Conservation (phyloP, 257 asterid genomes). For the Forsythia viridissima region DNA sequence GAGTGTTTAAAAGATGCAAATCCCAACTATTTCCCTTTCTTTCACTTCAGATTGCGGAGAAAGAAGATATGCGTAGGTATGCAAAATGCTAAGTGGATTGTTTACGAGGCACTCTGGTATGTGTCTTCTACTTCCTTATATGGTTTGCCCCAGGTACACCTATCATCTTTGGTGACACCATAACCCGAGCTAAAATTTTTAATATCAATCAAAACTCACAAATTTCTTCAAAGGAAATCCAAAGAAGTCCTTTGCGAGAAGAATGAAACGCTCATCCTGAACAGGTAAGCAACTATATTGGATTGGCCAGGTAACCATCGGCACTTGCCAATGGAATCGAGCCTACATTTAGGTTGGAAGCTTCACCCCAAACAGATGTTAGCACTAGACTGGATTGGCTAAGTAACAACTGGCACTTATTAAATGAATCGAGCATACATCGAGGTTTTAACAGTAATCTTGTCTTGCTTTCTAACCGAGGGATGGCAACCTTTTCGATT, state of each 20-base stretch:
- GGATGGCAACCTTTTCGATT: background rate
- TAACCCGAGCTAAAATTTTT: background rate
- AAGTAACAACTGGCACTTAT: background rate
- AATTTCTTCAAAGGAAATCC: background rate
- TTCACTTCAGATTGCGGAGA: slow-evolving; percentile 71
- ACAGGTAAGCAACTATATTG: background rate
- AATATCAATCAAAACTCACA: background rate
- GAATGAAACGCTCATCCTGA: background rate
- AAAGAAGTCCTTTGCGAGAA: background rate
- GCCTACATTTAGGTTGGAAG: background rate
- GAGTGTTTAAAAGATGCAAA: slow-evolving; percentile 30
- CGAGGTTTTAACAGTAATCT: background rate
- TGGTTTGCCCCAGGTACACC: slow-evolving; percentile 9
- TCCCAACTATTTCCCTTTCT: slow-evolving; percentile 53
- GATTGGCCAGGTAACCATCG: background rate
- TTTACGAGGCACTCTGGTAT: slow-evolving; percentile 61
- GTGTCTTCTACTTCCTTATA: slow-evolving; percentile 51
- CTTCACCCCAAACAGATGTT: background rate
- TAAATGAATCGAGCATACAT: background rate
- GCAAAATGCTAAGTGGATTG: slow-evolving; percentile 47
- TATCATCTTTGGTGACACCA: background rate
- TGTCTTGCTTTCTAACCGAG: background rate
- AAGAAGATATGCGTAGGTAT: slow-evolving; percentile 43
- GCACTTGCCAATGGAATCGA: background rate
- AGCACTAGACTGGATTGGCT: background rate